Base-by-base conservation (phyloP, 495 filamentous ascomycete species). In the Xylaria sp. region DNA sequence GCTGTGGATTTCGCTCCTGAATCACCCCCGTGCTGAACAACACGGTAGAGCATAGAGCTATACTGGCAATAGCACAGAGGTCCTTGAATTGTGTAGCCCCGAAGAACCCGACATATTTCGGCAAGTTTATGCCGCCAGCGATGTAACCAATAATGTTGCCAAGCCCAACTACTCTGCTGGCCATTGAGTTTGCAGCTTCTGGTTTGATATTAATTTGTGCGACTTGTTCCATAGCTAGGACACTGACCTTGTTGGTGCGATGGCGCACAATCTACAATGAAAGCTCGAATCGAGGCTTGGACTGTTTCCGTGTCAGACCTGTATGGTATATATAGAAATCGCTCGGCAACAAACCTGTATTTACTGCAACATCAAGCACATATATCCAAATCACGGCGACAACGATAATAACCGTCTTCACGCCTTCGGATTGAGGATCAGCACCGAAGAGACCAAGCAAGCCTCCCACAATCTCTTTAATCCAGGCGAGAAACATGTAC, bases 21-120 rank as follows among this genome's bases (percentile, higher is more conserved):
- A 97, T 90, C 63, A 86, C 80, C 11, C 82, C 40, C 68, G 88
- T 90, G 71, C 89, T 94, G 72, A 93, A 82, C 4, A 85, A 66
- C 11, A 97, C 83, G 0, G 94, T 96, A 48, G 82, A 75, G 44
- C 75, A 82, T 48, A 97, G 87, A 21, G 88, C 87, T 53, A 96
- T 79, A 53, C 89, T 91, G 29, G 94, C 93, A 48, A 97, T 90
- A 17, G 89, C 90, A 75, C 93, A 95, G 19, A 97, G 90, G 17
- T 93, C 90, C 79, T 97, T 92, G 85, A 97, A 97, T 75, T 97
- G 94, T 0, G 90, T 92, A 71, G 92, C 85, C 52, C 94, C 94
- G 55, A 97, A 85, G 78, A 91, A 95, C 69, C 92, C 90, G 4
- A 95, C 74, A 55, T 87, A 80, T 52, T 83, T 87, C 0, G 92